Evolutionary conservation across 805 yeast genomes (phyloP), one percentile per base, ranked within the genome.

Genomic region (Ogataea minuta): DNA sequence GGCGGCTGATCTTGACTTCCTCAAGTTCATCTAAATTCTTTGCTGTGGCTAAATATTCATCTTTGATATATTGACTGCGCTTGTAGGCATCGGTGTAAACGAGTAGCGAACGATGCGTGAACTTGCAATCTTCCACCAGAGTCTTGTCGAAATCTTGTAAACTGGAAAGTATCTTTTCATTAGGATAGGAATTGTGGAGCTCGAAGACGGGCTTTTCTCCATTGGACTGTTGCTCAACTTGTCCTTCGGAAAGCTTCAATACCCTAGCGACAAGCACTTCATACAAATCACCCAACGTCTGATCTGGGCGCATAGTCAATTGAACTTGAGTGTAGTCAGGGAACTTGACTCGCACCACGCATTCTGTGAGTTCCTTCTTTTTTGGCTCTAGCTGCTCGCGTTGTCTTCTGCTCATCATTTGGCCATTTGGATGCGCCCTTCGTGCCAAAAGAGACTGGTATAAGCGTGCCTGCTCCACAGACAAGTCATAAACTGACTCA

Each of bases 261-360:
- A 70, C 60, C 10, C 54, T 43, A 6, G 38, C 28, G 4, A 49
- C 38, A 15, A 63, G 31, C 6, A 54, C 27, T 3, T 45, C 34
- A 24, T 53, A 52, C 34, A 40, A 58, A 45, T 39, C 62, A 32
- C 29, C 48, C 25, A 40, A 36, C 2, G 74, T 68, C 34, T 77
- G 77, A 1, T 51, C 49, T 6, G 77, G 68, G 9, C 54, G 52
- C 46, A 81, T 72, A n/a, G 62, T 66, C 12, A 76, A 63, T 47
- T 81, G 79, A 1, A 81, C 53, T 15, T 63, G 64, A 3, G 70
- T 65, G 39, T 70, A 68, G 55, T 81, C 84, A 0, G 86, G 85
- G 43, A 82, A 74, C 37, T 73, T 66, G 9, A 81, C 50, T 40
- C 87, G 64, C 2, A 81, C 54, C 6, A 64, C 54, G 36, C 77